Evolutionary conservation across 768 basidiomycete genomes (phyloP).

Genomic region (Tremella yokohamensis): DNA sequence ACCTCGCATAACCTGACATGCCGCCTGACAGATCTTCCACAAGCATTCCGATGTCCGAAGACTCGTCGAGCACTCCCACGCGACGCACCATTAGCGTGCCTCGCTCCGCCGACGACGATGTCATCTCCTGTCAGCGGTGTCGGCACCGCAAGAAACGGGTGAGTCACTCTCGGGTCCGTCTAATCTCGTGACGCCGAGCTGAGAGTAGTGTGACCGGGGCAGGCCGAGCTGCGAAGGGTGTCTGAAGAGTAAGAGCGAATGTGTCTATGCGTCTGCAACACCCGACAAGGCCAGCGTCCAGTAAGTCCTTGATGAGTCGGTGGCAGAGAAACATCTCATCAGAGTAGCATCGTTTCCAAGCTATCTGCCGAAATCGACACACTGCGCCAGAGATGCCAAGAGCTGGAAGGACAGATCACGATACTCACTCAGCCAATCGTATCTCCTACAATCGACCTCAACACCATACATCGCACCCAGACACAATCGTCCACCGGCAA

Average conservation of each 20-base stretch:
- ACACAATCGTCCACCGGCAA: no score
- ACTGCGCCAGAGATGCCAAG: background rate
- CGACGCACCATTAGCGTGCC: background rate
- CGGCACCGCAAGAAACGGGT: constrained; percentile 4
- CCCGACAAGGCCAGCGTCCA: background rate
- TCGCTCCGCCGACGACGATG: background rate
- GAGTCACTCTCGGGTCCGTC: background rate
- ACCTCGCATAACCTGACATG: no score
- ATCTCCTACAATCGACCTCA: no score
- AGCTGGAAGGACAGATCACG: background rate
- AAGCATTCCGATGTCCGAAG: no score
- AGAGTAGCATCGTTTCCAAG: background rate
- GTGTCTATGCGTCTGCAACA: background rate
- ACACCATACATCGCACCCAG: no score
- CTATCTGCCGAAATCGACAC: background rate
- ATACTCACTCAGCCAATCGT: no score
- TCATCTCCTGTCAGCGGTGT: constrained; percentile 1
- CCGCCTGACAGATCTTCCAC: no score
- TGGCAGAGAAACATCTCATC: background rate
- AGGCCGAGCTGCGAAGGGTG: background rate
- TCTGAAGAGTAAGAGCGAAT: background rate
- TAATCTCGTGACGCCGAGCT: background rate
- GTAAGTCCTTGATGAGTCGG: background rate
- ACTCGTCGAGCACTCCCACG: no score
- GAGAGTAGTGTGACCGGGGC: no score